Base-by-base conservation (phyloP, 768 basidiomycete species). In the Calocybe indica region DNA sequence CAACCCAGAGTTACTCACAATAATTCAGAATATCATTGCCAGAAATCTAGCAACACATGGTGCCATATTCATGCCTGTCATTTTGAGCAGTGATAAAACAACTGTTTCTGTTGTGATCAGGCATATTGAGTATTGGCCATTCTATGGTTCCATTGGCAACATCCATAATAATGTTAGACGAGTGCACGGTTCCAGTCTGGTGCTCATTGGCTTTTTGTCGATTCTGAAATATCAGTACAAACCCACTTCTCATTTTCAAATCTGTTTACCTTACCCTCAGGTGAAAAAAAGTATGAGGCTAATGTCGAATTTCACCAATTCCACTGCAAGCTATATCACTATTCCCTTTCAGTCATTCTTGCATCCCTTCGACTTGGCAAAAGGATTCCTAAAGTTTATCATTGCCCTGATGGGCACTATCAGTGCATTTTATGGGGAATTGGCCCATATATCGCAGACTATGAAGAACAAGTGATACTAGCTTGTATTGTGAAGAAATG, bases 51-150 rank as follows among this genome's bases (percentile, higher is more conserved):
- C 36, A 4, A 37, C 36, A 37, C 11, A 37, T 11, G 36, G 36
- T 4, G 36, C 36, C 14, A 11, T 37, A 4, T 53, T 47, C 33
- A 48, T 51, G 28, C 57, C 62, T 5, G 47, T 63, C 7, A 55
- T 62, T 11, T 40, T 59, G 11, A 59, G 62, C 1, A 61, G 56
- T 46, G 58, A 65, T 46, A 65, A 65, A 44, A 65, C 58, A 0
- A 63, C 58, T 0, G 62, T 64, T 6, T 62, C 57, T 2, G 50
- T 58, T 7, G 52, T 50, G 0, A 62, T 58, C 2, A 58, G 58
- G 1, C 48, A 48, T 29, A 46, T 14, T 10, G 53, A 50, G 9
- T 53, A 48, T 34, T 45, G 52, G 5, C 53, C 50, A 1, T 29
- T 54, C 10, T 54, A 54, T 48, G 3, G 41, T 6, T 54, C 50